Evolutionary conservation across 2,329 filamentous ascomycete genomes (phyloP), one percentile per base, ranked within the genome.

Genomic region (Penicillium rolfsii): DNA sequence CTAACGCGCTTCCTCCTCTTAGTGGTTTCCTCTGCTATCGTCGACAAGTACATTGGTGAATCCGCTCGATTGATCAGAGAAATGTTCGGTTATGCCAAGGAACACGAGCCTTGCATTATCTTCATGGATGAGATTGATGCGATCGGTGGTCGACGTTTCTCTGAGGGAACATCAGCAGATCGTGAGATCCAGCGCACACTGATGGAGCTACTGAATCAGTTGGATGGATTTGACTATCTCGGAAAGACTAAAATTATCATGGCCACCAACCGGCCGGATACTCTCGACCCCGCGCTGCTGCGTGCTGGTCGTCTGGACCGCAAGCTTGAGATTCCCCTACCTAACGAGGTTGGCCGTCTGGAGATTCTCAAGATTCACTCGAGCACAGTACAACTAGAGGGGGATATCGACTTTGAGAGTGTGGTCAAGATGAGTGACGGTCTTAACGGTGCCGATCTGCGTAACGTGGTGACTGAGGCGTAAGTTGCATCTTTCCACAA

Each of bases 91-190:
- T 99, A 99, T 74, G 95, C 96, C 72, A 98, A 97, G 81, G 96
- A 99, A 78, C 95, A 99, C 78, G 95, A 99, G 79, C 95, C 95
- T 41, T 99, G 95, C 79, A 99, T 99, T 79, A 99, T 99, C 81
- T 99, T 99, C 86, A 99, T 99, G 95, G 96, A 99, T 84, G 95
- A 99, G 81, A 99, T 99, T 75, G 95, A 99, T 75, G 95, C 95
- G 74, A 99, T 99, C 73, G 95, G 95, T 77, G 96, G 96, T 65
- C 88, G 96, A 71, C 87, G 95, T 72, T 99, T 99, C 80, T 97
- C 92, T 0, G 95, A 99, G 78, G 95, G 96, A 69, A 99, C 95
- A 55, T 97, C 93, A 62, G 95, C 95, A 54, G 95, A 99, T 82
- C 89, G 96, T 73, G 95, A 99, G 79, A 99, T 99, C 70, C 95